Evolutionary conservation across 2,329 filamentous ascomycete genomes (phyloP).

Genomic region (Zelopaecilomyces penicillatus): DNA sequence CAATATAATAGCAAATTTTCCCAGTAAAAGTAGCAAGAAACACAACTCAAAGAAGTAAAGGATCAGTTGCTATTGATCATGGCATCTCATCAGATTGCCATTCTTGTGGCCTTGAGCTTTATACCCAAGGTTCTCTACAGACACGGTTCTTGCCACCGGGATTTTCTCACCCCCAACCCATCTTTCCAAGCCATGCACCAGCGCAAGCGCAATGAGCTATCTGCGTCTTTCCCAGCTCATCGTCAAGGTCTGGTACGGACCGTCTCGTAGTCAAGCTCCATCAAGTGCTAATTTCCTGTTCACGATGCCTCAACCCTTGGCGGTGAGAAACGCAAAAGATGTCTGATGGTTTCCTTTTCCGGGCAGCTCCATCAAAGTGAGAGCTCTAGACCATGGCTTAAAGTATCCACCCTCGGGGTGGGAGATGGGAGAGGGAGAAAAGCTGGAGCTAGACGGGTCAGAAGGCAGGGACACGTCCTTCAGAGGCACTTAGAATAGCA

Average conservation of each 20-base stretch:
- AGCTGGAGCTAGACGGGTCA: not conserved
- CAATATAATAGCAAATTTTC: too few species aligned
- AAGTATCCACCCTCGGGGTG: conserved; percentile 1
- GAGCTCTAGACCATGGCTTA: conserved; percentile 6
- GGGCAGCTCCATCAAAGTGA: conserved; percentile 8
- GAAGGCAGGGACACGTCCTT: not conserved
- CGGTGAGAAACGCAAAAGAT: conserved; percentile 17
- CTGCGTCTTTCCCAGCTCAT: conserved; percentile 1
- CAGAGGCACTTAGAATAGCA: conserved; percentile 1
- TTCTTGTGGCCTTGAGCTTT: too few species aligned
- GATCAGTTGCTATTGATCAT: too few species aligned
- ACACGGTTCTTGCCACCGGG: conserved; percentile 2
- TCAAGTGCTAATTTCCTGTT: not conserved
- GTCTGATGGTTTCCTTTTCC: conserved; percentile 16
- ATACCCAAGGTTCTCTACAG: not conserved
- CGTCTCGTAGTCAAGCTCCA: conserved; percentile 7
- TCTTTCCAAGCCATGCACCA: conserved; percentile 3
- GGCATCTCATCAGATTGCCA: too few species aligned
- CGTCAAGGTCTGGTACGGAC: conserved; percentile 3
- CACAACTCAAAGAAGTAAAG: too few species aligned
- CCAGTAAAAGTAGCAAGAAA: too few species aligned
- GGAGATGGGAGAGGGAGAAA: conserved; percentile 2
- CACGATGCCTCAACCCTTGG: conserved; percentile 4
- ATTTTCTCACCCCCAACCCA: conserved; percentile 3
- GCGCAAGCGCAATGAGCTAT: conserved; percentile 5